These are phyloP conservation scores for Paraleonurus japonicus DNA, from an alignment of 257 asterid genomes.

Conservation along the genomic window DNA sequence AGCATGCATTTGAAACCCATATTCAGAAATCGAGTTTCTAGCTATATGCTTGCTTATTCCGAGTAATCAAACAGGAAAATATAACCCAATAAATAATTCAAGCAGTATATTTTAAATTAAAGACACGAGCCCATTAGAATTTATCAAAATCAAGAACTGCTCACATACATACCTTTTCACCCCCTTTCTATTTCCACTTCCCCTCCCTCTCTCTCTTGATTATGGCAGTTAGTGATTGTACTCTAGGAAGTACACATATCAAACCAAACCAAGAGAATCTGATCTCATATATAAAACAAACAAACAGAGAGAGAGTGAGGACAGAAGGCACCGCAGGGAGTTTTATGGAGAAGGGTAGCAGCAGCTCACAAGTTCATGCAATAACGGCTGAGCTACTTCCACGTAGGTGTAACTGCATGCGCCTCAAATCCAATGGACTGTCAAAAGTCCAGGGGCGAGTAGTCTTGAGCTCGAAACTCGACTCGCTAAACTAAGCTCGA, in stretches of 20 bases:
- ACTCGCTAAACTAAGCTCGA: too few species aligned
- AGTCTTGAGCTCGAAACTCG: too few species aligned
- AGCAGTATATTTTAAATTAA: neutral
- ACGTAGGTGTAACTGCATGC: slow-evolving; percentile 28
- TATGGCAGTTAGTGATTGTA: neutral
- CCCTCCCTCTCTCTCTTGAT: neutral
- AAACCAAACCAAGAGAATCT: neutral
- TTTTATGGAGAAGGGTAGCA: neutral
- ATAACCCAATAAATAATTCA: neutral
- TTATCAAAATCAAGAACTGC: slow-evolving; percentile 19
- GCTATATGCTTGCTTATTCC: neutral
- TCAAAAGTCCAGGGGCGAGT: too few species aligned
- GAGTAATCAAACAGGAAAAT: neutral
- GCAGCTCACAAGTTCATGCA: slow-evolving; percentile 7
- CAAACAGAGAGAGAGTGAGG: neutral
- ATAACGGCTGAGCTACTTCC: slow-evolving; percentile 28
- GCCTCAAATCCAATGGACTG: too few species aligned
- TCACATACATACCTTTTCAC: slow-evolving; percentile 23
- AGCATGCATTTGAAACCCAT: neutral
- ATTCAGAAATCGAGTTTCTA: neutral
- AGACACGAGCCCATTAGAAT: neutral
- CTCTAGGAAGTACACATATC: neutral
- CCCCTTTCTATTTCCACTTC: too few species aligned
- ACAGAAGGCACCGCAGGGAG: neutral
- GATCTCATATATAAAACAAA: neutral